Percentiles rank a stretch among this genome's conserved stretches.
Conservation (phyloP, 176 grass and related monocot genomes). For the Poa annua region DNA sequence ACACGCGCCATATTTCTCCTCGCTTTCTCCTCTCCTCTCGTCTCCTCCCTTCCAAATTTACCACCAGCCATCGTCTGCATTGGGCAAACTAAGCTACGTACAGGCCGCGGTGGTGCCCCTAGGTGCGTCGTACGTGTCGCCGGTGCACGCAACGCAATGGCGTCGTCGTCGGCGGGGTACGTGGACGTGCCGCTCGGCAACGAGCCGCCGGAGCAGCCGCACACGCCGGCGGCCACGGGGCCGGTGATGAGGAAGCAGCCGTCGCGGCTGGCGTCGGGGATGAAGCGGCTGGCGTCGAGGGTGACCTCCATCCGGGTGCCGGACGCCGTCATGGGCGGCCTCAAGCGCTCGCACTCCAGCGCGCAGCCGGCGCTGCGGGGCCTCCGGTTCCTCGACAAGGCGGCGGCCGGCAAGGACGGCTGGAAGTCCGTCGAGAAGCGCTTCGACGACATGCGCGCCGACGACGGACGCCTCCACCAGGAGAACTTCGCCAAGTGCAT, state of each 20-base stretch:
- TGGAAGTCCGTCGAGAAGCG: constrained; percentile 87
- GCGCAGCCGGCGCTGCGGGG: constrained; percentile 58
- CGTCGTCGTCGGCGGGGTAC: constrained; percentile 27
- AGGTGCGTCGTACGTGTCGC: neutral
- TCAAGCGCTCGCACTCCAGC: constrained; percentile 53
- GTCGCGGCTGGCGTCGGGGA: constrained; percentile 53
- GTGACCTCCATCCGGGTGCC: constrained; percentile 55
- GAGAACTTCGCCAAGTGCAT: constrained; percentile 88
- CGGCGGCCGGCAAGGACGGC: constrained; percentile 59
- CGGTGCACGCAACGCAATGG: constrained; percentile 18
- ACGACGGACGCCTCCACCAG: constrained; percentile 52
- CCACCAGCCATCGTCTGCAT: neutral
- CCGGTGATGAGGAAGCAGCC: constrained; percentile 52
- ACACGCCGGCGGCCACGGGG: constrained; percentile 40
- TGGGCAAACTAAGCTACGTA: neutral
- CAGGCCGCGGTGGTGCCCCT: too few relatives aligned
- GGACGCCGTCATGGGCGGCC: constrained; percentile 40
- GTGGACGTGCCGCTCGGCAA: constrained; percentile 36
- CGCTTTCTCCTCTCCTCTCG: neutral
- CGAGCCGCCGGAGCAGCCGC: neutral
- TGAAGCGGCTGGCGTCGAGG: constrained; percentile 47
- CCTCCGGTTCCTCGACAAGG: constrained; percentile 79
- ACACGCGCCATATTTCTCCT: constrained; percentile 35
- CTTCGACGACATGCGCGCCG: constrained; percentile 64
- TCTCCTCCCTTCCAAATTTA: constrained; percentile 36